phyloP scores from a whole-genome alignment of 768 basidiomycete species.

The Lactifluus hygrophoroides region DNA sequence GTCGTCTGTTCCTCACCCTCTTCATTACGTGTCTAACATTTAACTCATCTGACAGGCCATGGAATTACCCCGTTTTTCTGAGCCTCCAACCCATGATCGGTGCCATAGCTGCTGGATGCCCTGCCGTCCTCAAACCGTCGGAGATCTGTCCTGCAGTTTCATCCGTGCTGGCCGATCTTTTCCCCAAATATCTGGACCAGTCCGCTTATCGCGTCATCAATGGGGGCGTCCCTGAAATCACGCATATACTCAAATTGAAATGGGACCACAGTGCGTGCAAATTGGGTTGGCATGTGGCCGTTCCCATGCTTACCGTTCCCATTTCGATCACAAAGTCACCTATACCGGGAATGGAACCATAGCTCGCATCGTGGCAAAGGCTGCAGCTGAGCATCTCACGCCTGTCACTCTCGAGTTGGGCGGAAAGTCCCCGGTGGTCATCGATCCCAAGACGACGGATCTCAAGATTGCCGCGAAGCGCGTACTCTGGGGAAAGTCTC shows the following conservation, averaged over 20 bases:
- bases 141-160: slow-evolving; percentile 53
- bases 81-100: slow-evolving; percentile 27
- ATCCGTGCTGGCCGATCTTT: slow-evolving; percentile 52
- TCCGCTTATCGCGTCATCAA: slow-evolving; percentile 59
- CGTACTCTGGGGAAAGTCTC: slow-evolving; percentile 56
- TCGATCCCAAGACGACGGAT: slow-evolving; percentile 37
- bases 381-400: slow-evolving; percentile 37
- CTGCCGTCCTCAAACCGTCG: slow-evolving; percentile 67
- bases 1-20: background rate
- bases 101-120: slow-evolving; percentile 74
- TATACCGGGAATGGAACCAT: slow-evolving; percentile 30
- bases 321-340: slow-evolving; percentile 28
- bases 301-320: slow-evolving; percentile 13
- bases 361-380: slow-evolving; percentile 33
- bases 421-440: slow-evolving; percentile 37
- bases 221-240: slow-evolving; percentile 35
- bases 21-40: background rate
- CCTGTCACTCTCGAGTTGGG: slow-evolving; percentile 37
- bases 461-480: slow-evolving; percentile 51
- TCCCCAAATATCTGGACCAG: slow-evolving; percentile 69
- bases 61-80: slow-evolving; percentile 13
- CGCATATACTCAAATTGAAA: slow-evolving; percentile 29
- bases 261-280: slow-evolving; percentile 39
- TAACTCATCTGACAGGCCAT: slow-evolving; percentile 2
- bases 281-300: background rate